Percentiles rank a stretch among this genome's conserved stretches.
These are phyloP conservation scores for Neophaeococcomyces mojaviensis DNA, from an alignment of 2,329 filamentous ascomycete genomes.

Conservation along the genomic window DNA sequence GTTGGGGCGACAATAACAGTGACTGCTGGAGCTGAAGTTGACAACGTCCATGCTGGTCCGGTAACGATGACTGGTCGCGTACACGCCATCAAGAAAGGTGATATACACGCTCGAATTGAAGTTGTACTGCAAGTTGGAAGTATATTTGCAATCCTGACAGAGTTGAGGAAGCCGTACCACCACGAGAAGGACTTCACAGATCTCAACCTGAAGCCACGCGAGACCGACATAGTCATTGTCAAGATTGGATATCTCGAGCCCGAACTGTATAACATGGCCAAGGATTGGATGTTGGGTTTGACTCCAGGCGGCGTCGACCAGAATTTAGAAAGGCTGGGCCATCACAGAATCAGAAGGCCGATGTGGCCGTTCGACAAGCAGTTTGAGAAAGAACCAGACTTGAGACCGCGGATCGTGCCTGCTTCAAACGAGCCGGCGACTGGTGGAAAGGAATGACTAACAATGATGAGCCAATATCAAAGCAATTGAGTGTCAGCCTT, in stretches of 20 bases:
- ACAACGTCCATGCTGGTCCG: constrained; percentile 42
- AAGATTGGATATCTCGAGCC: constrained; percentile 53
- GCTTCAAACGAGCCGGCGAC: constrained; percentile 26
- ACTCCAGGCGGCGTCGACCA: constrained; percentile 50
- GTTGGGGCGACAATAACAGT: constrained; percentile 44
- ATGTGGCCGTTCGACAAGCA: constrained; percentile 42
- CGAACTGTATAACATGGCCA: constrained; percentile 47
- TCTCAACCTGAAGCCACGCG: constrained; percentile 39
- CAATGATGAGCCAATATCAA: too few relatives aligned
- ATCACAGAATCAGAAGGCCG: constrained; percentile 42
- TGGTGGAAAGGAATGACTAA: too few relatives aligned
- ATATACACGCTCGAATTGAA: constrained; percentile 41
- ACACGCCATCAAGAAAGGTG: constrained; percentile 45
- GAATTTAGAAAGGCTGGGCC: constrained; percentile 42
- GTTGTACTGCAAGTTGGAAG: constrained; percentile 45
- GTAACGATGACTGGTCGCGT: constrained; percentile 46
- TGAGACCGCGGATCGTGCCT: constrained; percentile 31
- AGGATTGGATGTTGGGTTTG: constrained; percentile 48
- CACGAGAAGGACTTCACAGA: constrained; percentile 46
- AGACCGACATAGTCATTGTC: constrained; percentile 46
- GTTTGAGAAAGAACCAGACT: constrained; percentile 29
- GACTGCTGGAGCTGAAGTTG: constrained; percentile 45
- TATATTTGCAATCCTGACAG: constrained; percentile 46
- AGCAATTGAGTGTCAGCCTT: too few relatives aligned
- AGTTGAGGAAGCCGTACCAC: constrained; percentile 49